Evolutionary conservation across 257 asterid genomes (phyloP), one percentile per base, ranked within the genome.

Genomic region (Fraxinus quadrangulata): DNA sequence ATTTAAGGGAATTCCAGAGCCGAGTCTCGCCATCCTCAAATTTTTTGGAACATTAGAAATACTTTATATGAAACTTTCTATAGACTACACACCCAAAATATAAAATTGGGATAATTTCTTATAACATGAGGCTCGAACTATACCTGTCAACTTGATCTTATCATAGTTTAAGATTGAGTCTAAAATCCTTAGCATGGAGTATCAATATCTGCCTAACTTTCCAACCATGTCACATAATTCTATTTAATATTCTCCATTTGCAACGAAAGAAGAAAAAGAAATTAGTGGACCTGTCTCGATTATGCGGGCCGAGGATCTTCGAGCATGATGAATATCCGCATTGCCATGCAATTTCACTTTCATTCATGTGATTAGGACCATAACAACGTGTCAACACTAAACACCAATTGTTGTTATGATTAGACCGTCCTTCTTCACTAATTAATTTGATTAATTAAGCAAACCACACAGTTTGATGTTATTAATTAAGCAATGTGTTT

Each of bases 401-500:
- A 71, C 19, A 30, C 73, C 75, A 67, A n/a, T 54, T 39, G 56
- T 67, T 37, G 70, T 47, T 37, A 67, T 28, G 74, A 70, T 14
- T 59, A 56, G 70, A 42, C 72, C 73, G 76, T 74, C 78, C 19
- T 13, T 65, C 3, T 19, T 26, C 40, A 63, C 13, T 17, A 26
- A 39, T 76, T 28, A 33, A 49, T 19, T 14, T 21, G 17, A 37
- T 77, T 70, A 78, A 70, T 74, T 65, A 79, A 51, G 47, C 13
- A 33, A 40, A 45, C 30, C 0, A 69, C 71, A 54, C 61, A 14
- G 21, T 49, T 49, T 49, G 61, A 14, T 49, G 30, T 67, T 36
- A 67, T 54, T 73, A 56, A 73, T 36, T 37, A 61, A 63, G 40
- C 54, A 74, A 66, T 70, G 75, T 39, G 83, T 87, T 37, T 81